phyloP scores from a whole-genome alignment of 1,139 yeast genomes.

The Martiniozyma asiatica region DNA sequence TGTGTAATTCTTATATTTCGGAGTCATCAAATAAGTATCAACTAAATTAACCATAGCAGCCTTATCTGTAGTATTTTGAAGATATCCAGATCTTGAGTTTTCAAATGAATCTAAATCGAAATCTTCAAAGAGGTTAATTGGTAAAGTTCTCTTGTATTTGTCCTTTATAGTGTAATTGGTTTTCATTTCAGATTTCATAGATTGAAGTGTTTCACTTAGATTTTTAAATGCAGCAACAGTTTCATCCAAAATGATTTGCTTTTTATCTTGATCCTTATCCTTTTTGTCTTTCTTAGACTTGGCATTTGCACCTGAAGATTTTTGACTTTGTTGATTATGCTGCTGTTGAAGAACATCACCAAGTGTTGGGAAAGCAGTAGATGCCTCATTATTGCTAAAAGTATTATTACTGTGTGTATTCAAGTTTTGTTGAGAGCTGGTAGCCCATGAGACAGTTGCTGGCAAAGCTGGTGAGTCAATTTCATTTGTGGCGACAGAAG shows the following conservation, averaged over 20 bases:
- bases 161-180: slow-evolving; percentile 16
- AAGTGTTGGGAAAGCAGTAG: slow-evolving; percentile 57
- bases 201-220: slow-evolving; percentile 18
- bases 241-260: slow-evolving; percentile 13
- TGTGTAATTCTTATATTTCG: slow-evolving; percentile 28
- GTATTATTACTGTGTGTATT: slow-evolving; percentile 25
- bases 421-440: slow-evolving; percentile 10
- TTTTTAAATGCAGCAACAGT: slow-evolving; percentile 15
- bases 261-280: slow-evolving; percentile 21
- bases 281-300: slow-evolving; percentile 19
- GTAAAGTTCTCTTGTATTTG: slow-evolving; percentile 10
- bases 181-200: slow-evolving; percentile 13
- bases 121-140: slow-evolving; percentile 14
- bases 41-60: slow-evolving; percentile 16
- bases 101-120: slow-evolving; percentile 12
- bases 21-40: slow-evolving; percentile 25
- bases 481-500: slow-evolving; percentile 7
- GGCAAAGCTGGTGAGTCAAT: slow-evolving; percentile 32
- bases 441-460: slow-evolving; percentile 52
- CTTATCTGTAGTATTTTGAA: slow-evolving; percentile 11
- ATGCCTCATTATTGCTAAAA: slow-evolving; percentile 25
- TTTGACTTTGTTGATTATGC: slow-evolving; percentile 22
- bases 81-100: slow-evolving; percentile 8
- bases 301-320: slow-evolving; percentile 6
- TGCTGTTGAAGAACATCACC: slow-evolving; percentile 42